Evolutionary conservation across 129 eudicot genomes (phyloP), one percentile per base, ranked within the genome.

Genomic region (Flaveria brownii): DNA sequence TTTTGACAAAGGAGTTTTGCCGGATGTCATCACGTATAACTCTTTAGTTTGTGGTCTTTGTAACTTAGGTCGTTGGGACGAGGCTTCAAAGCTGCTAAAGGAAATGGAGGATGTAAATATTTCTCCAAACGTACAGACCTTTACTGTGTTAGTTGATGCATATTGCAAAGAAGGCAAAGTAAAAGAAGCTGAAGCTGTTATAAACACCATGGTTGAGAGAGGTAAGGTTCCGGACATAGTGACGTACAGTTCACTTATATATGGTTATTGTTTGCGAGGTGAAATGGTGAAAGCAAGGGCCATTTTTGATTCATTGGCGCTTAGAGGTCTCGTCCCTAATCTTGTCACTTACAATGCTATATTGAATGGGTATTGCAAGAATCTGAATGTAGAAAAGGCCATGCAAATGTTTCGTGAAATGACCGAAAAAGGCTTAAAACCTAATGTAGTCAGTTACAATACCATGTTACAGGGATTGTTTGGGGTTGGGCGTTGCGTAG

Each of bases 331-430:
- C 9, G 11, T 16, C 3, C 60, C 60, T 52, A 5, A 52, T 52
- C 23, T 52, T 52, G 22, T 52, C 25, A 52, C 60, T n/a, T 52
- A 52, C 23, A 52, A 5, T 52, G 9, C 10, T 52, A 6, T 52
- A 17, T 52, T 52, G 22, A 52, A 52, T 0, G 60, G 22, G 23
- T 52, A 52, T 52, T 52, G 59, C 59, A 52, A 52, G 59, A 52
- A 52, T 52, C 9, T 52, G 20, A n/a, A 52, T 52, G n/a, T 52
- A n/a, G 59, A 52, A 52, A n/a, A n/a, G 60, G 60, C 60, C 60
- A 52, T 52, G 60, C 60, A 5, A 52, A 52, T 52, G 60, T 52
- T 52, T 52, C 25, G 0, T 52, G 60, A 52, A 52, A 52, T 52
- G 60, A 16, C 25, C 2, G 0, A 5, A 17, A 52, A 52, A 52